Evolutionary conservation across 208 protist genomes (phyloP).

Genomic region (Acanthamoeba triangularis): DNA sequence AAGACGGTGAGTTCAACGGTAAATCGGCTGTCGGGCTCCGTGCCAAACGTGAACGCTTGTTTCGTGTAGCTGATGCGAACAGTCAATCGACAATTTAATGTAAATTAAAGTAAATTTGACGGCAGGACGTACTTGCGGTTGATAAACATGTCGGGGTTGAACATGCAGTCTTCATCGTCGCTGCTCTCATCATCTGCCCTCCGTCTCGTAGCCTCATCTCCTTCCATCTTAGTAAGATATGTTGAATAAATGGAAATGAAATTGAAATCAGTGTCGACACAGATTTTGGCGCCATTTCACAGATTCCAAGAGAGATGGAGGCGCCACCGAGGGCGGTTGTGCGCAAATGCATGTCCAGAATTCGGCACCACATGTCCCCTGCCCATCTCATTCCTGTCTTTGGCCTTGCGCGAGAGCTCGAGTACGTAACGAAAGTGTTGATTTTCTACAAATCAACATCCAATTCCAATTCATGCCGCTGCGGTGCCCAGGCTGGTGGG

Average conservation of each 20-base stretch:
- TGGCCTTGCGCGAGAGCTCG: no score
- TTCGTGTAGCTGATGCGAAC: not conserved
- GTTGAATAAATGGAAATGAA: no score
- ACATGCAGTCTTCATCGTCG: not conserved
- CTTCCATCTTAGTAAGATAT: no score
- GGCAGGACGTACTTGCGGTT: not conserved
- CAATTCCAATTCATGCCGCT: not conserved
- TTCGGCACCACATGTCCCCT: no score
- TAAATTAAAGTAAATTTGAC: not conserved
- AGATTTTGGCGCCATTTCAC: no score
- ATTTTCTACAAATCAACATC: not conserved
- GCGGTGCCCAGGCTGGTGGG: not conserved
- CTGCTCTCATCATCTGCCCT: not conserved
- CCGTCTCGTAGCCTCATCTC: no score
- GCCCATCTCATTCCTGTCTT: no score
- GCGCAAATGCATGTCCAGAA: no score
- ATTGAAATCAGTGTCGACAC: no score
- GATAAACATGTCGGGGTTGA: slow-evolving; percentile 17
- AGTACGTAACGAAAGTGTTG: no score
- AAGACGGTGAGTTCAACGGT: not conserved
- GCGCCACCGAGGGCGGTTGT: no score
- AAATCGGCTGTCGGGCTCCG: not conserved
- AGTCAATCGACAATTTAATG: not conserved
- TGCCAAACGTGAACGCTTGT: not conserved
- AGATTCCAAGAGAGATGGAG: no score